Evolutionary conservation across 768 basidiomycete genomes (phyloP).

Genomic region (Boletus tylopilopsis): DNA sequence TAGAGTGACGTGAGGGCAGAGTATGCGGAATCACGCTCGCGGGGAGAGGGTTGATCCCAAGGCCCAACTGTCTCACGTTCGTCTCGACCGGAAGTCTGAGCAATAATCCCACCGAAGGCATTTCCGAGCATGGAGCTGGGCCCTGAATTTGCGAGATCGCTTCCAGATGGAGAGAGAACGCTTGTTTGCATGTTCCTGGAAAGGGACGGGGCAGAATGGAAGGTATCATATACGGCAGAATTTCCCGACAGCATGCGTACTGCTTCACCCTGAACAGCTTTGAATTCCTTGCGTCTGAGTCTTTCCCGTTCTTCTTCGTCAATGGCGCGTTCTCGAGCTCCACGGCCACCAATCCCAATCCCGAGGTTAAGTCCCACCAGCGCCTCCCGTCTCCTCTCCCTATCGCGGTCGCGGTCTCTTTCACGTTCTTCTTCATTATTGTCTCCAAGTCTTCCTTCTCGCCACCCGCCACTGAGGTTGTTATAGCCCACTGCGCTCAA

Average conservation of each 20-base stretch:
- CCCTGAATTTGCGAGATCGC: conserved; percentile 15
- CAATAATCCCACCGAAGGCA: conserved; percentile 24
- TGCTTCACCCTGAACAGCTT: conserved; percentile 35
- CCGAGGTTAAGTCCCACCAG: conserved; percentile 39
- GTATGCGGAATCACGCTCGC: conserved; percentile 29
- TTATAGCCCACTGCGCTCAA: conserved; percentile 48
- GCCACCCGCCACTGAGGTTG: conserved; percentile 30
- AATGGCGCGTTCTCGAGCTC: conserved; percentile 58
- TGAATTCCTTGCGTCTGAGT: conserved; percentile 51
- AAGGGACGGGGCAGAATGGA: conserved; percentile 54
- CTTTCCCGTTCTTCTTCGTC: conserved; percentile 53
- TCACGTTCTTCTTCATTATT: conserved; percentile 37
- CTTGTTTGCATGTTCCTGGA: conserved; percentile 26
- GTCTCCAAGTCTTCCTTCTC: conserved; percentile 34
- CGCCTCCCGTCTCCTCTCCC: conserved; percentile 39
- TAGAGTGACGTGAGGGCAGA: conserved; percentile 26
- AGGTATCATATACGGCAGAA: conserved; percentile 68
- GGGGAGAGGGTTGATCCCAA: conserved; percentile 32
- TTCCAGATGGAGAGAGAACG: conserved; percentile 19
- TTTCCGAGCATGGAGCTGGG: conserved; percentile 22
- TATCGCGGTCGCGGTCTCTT: conserved; percentile 46
- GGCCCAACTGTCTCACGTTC: conserved; percentile 31
- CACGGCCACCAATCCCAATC: conserved; percentile 36
- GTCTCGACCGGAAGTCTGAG: conserved; percentile 25
- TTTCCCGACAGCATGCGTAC: conserved; percentile 38